A percentile compares a stretch with the other conserved stretches of the same genome.
These are phyloP conservation scores for Beta lomatogona DNA, from an alignment of 179 eudicot genomes.

Conservation along the genomic window DNA sequence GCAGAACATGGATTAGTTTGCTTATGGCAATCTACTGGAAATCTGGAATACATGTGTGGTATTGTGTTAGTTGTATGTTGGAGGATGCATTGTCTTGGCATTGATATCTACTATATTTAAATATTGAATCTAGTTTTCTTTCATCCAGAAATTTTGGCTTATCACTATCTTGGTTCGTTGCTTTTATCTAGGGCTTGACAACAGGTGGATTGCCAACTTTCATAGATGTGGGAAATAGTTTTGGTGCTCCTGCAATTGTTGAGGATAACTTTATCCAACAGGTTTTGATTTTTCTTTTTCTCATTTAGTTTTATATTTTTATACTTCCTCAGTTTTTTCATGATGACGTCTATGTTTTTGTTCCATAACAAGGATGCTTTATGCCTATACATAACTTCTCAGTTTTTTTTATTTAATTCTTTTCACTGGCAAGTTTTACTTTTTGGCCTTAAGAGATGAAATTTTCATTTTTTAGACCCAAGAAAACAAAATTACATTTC, in stretches of 20 bases:
- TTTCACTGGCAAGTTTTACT: not conserved
- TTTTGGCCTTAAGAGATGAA: not conserved
- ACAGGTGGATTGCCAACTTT: conserved; percentile 98
- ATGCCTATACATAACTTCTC: not conserved
- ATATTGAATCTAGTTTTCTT: conserved; percentile 9
- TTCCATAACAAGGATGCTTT: not conserved
- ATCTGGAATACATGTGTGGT: no score
- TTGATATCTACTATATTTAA: not conserved
- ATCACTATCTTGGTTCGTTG: conserved; percentile 12
- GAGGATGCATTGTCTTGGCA: not conserved
- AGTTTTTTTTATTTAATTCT: not conserved
- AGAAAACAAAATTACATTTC: no score
- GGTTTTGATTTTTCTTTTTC: conserved; percentile 39
- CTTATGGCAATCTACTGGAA: no score
- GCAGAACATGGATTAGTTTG: no score
- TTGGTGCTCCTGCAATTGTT: conserved; percentile 95
- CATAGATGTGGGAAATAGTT: conserved; percentile 95
- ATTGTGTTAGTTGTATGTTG: not conserved
- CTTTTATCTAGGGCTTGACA: conserved; percentile 76
- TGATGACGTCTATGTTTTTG: not conserved
- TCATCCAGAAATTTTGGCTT: not conserved
- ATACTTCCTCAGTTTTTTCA: not conserved
- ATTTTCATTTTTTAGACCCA: not conserved
- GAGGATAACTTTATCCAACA: conserved; percentile 93
- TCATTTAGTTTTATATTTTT: not conserved